Percentiles rank a stretch among this genome's conserved stretches.
These are phyloP conservation scores for Capsella bursapastoris DNA, from an alignment of 345 rosid species.

Conservation along the genomic window DNA sequence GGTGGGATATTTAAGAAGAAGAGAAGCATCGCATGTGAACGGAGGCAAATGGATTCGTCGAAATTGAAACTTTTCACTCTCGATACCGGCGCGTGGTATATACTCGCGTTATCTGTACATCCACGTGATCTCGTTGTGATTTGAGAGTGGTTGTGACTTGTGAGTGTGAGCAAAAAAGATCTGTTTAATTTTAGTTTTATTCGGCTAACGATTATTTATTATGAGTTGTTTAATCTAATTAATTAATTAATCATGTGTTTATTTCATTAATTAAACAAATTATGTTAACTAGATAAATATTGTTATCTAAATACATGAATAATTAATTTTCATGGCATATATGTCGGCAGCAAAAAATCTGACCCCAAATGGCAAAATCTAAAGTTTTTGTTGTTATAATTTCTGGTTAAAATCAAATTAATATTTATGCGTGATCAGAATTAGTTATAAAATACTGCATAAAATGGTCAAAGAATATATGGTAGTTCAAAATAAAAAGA, in stretches of 20 bases:
- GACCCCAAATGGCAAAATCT: too few relatives aligned
- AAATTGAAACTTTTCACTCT: neutral
- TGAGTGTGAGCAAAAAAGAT: neutral
- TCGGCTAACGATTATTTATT: neutral
- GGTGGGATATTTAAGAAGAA: slow-evolving; percentile 45
- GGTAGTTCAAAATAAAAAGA: neutral
- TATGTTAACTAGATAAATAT: neutral
- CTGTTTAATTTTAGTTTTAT: neutral
- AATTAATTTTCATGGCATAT: too few relatives aligned
- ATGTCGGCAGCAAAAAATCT: neutral
- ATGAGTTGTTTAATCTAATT: neutral
- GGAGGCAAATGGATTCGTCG: slow-evolving; percentile 29
- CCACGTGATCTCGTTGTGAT: neutral
- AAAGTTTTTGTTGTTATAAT: too few relatives aligned
- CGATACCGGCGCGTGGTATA: neutral
- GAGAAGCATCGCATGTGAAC: slow-evolving; percentile 30
- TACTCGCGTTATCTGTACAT: neutral
- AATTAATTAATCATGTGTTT: neutral
- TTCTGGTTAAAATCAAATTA: neutral
- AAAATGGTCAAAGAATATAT: neutral
- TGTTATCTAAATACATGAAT: too few relatives aligned
- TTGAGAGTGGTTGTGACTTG: neutral
- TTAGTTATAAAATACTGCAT: neutral
- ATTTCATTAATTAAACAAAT: neutral
- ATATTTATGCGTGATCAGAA: neutral